phyloP scores from a whole-genome alignment of 2,329 filamentous ascomycete genomes.

The Mycosphaerella sp. region DNA sequence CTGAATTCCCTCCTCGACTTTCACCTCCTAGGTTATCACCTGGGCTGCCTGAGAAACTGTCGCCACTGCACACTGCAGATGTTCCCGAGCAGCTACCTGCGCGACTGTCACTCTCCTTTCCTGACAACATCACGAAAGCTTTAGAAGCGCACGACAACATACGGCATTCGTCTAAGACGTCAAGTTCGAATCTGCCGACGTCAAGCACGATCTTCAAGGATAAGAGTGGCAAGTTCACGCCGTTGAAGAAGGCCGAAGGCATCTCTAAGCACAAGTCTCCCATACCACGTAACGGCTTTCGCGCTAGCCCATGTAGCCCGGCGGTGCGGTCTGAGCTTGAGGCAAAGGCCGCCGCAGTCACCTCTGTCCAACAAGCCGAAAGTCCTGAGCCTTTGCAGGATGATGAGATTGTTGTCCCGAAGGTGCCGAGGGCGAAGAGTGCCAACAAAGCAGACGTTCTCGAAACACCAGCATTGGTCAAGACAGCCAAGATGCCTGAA shows the following conservation, averaged over 20 bases:
- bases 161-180: constrained; percentile 17
- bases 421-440: constrained; percentile 12
- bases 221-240: constrained; percentile 21
- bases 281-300: constrained; percentile 28
- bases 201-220: constrained; percentile 18
- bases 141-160: constrained; percentile 36
- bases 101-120: constrained; percentile 54
- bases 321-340: constrained; percentile 23
- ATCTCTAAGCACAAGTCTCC: constrained; percentile 27
- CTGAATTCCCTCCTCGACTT: constrained; percentile 16
- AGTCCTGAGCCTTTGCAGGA: constrained; percentile 19
- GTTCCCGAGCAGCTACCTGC: constrained; percentile 40
- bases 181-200: constrained; percentile 11
- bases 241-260: constrained; percentile 17
- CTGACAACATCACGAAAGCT: constrained; percentile 50
- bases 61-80: constrained; percentile 14
- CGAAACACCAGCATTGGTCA: constrained; percentile 18
- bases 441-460: constrained; percentile 2
- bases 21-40: constrained; percentile 19
- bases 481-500: constrained; percentile 5
- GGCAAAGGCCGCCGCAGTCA: constrained; percentile 13
- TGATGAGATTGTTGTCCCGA: constrained; percentile 21
- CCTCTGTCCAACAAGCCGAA: constrained; percentile 10
- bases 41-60: constrained; percentile 20
- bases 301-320: constrained; percentile 28